phyloP scores from a whole-genome alignment of 1,284 basidiomycete genomes.

The Chalciporus sp. region DNA sequence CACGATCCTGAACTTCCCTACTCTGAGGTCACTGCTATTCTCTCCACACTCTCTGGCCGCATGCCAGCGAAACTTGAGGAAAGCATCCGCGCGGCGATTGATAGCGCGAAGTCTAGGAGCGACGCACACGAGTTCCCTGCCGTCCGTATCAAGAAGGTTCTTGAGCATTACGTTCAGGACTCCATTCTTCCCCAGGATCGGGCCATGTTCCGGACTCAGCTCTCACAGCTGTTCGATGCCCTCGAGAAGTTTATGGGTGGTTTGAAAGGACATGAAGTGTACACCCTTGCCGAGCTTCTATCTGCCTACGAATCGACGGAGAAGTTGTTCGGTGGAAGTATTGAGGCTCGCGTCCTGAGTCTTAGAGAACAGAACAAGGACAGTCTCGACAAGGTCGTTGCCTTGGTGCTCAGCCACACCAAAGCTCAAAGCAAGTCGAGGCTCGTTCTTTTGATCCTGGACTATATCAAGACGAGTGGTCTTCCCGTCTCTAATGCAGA shows the following conservation, averaged over 20 bases:
- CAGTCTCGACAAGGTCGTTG: conserved; percentile 86
- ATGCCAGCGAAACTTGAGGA: conserved; percentile 94
- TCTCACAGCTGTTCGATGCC: conserved; percentile 74
- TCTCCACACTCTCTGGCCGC: conserved; percentile 90
- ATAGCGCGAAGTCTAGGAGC: conserved; percentile 71
- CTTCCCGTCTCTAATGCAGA: conserved; percentile 77
- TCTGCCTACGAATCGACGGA: conserved; percentile 84
- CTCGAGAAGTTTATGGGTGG: conserved; percentile 85
- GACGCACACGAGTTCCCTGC: conserved; percentile 85
- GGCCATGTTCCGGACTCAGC: conserved; percentile 72
- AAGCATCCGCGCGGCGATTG: conserved; percentile 78
- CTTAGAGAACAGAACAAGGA: conserved; percentile 94
- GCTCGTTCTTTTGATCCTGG: conserved; percentile 83
- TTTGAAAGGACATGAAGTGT: conserved; percentile 86
- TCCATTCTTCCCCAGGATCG: conserved; percentile 80
- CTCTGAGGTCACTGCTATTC: conserved; percentile 81
- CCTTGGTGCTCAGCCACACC: conserved; percentile 91
- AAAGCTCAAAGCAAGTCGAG: conserved; percentile 94
- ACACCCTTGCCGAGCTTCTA: conserved; percentile 73
- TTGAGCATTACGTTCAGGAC: conserved; percentile 87
- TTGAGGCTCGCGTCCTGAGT: conserved; percentile 89
- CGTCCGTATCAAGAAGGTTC: conserved; percentile 75
- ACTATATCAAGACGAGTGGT: conserved; percentile 81
- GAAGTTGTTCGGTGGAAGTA: conserved; percentile 89
- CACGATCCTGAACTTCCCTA: conserved; percentile 89